Conservation (phyloP, 2,329 filamentous ascomycete genomes). For the Chrysosporium keratinophilum region DNA sequence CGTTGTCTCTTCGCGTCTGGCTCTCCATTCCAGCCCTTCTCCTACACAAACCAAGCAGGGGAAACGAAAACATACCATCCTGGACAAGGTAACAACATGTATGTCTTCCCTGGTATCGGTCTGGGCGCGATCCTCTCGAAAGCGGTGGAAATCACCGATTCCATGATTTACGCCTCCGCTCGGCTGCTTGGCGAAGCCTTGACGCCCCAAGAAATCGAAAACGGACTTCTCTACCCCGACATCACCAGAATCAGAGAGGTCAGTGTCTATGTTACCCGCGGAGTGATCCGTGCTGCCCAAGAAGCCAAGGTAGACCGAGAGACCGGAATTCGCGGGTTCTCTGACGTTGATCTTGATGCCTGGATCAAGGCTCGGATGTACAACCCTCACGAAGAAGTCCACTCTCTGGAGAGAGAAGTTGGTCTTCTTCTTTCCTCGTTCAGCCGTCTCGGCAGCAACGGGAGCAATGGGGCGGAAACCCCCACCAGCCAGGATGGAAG, state of each 20-base stretch:
- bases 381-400: conserved; percentile 39
- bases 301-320: conserved; percentile 58
- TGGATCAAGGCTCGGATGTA: conserved; percentile 44
- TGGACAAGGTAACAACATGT: conserved; percentile 72
- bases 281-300: conserved; percentile 87
- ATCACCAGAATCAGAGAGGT: conserved; percentile 88
- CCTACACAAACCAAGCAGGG: conserved; percentile 50
- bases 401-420: conserved; percentile 39
- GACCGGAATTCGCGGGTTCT: conserved; percentile 35
- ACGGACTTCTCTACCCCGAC: conserved; percentile 80
- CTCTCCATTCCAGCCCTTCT: conserved; percentile 73
- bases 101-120: conserved; percentile 94
- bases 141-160: conserved; percentile 73
- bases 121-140: conserved; percentile 88
- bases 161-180: conserved; percentile 94
- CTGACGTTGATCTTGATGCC: conserved; percentile 35
- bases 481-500: conserved; percentile 13
- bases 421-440: conserved; percentile 32
- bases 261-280: conserved; percentile 71
- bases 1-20: conserved; percentile 89
- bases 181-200: conserved; percentile 68
- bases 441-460: conserved; percentile 16
- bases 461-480: conserved; percentile 6
- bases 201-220: conserved; percentile 67
- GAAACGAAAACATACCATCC: conserved; percentile 59